Base-by-base conservation (phyloP, 164 flowering plant genomes). In the Liquidambar formosana region DNA sequence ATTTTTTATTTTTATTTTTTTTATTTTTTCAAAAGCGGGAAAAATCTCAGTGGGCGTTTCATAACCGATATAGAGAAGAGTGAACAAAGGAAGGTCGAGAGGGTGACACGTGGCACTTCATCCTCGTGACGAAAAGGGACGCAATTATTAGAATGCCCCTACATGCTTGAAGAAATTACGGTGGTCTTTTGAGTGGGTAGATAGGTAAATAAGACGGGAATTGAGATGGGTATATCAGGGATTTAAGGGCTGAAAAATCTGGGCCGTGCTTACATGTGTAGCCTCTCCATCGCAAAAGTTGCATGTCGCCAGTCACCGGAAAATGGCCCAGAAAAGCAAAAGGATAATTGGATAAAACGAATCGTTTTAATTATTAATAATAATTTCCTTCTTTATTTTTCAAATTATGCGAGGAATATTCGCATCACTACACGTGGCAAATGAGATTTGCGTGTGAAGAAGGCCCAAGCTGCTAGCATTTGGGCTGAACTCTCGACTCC, bases 101-200 rank as follows among this genome's bases (percentile, higher is more conserved):
- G 19, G 21, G 5, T 28, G 80, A 81, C 87, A 75, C 90, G 86
- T 81, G 70, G 76, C 75, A 56, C 57, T 67, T 75, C 80, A 78
- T 76, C 85, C 74, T 72, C 65, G 66, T 54, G 60, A 51, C 18
- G 68, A 12, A 11, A 63, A 19, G 5, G 15, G 41, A n/a, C 43
- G 0, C 26, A 26, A 49, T 64, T 51, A 57, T 45, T 0, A 2
- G 15, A 51, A 54, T 64, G 23, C 70, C 79, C 78, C 70, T 64
- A 1, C 38, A 44, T 23, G 38, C 21, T 57, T 1, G 0, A 5
- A 1, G 33, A 58, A 58, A 33, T 57, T 18, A 64, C 68, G 61
- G 21, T 15, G 13, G 18, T 0, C 22, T 66, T 62, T n/a, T n/a
- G n/a, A 5, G 38, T 4, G 19, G 67, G 60, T 22, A 5, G 6